Base-by-base conservation (phyloP, 345 rosid genomes). In the Arabidopsis arenosa region DNA sequence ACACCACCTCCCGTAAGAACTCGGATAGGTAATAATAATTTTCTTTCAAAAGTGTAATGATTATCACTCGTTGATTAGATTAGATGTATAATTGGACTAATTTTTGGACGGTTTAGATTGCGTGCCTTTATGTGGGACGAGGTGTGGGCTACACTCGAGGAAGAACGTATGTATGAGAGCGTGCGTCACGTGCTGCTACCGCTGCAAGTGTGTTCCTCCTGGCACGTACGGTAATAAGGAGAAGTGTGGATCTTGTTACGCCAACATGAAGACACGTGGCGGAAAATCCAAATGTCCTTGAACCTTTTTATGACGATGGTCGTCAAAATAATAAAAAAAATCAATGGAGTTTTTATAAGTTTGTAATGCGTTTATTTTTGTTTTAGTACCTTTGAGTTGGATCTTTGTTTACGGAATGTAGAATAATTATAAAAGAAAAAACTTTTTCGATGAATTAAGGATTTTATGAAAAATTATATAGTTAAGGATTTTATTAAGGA, bases 141-240 rank as follows among this genome's bases (percentile, higher is more conserved):
- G 98, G 72, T 94, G 98, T 82, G 82, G 79, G 47, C 48, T 75
- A 60, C 98, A 94, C 58, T 94, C 98, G 1, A 90, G 95, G 81
- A 52, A 76, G 71, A 87, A 83, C 30, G 11, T 83, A 1, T 94
- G 98, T 75, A 33, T 67, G 56, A 85, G 98, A 79, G 98, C 93
- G 18, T 94, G 98, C 85, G 64, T 81, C 79, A 86, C 96, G 54
- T 94, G 98, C 84, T 94, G 98, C 63, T 82, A 83, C 78, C 78
- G 95, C 56, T 94, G 98, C 92, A 94, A 83, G 72, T 94, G 98
- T 23, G 98, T 93, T 56, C 98, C 98, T 0, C 98, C 97, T 37
- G 97, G 98, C 15, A 94, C 97, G 7, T 90, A 83, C 53, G 98
- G 98, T 15, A 92, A 92, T 81, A 84, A 80, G 21, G 95, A 92